A percentile compares a stretch with the other conserved stretches of the same genome.
These are phyloP conservation scores for Lagenidium sp. DNA, from an alignment of 352 stramenopile genomes.

Conservation along the genomic window DNA sequence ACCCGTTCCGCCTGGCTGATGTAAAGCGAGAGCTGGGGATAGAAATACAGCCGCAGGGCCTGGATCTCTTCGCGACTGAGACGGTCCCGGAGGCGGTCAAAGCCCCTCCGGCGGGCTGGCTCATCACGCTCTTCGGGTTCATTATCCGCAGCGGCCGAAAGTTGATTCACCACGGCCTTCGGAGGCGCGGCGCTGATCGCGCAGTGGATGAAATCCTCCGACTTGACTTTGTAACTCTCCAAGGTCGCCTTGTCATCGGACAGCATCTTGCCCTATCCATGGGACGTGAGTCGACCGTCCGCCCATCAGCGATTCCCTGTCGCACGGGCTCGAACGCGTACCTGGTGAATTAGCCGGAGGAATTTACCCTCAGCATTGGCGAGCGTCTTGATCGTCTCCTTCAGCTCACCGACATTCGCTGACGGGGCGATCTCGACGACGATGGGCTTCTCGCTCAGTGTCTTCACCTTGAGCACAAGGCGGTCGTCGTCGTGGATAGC, in stretches of 20 bases:
- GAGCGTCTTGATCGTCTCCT: conserved; percentile 70
- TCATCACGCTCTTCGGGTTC: conserved; percentile 58
- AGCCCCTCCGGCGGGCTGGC: conserved; percentile 41
- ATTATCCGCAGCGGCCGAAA: conserved; percentile 28
- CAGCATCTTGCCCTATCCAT: conserved; percentile 68
- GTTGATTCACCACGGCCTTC: conserved; percentile 72
- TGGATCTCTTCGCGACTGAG: conserved; percentile 84
- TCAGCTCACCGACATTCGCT: conserved; percentile 57
- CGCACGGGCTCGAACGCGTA: not conserved
- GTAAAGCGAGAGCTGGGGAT: conserved; percentile 76
- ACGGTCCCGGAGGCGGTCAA: conserved; percentile 70
- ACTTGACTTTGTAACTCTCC: conserved; percentile 66
- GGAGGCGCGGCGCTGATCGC: conserved; percentile 72
- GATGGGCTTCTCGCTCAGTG: conserved; percentile 79
- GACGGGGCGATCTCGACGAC: conserved; percentile 57
- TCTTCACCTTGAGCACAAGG: conserved; percentile 79
- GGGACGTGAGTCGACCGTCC: not conserved
- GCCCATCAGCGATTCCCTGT: too few species aligned
- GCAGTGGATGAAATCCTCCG: conserved; percentile 82
- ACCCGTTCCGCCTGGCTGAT: conserved; percentile 76
- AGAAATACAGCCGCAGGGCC: conserved; percentile 78
- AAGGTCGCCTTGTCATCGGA: conserved; percentile 75
- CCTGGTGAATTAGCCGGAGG: conserved; percentile 77
- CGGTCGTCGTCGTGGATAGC: conserved; percentile 40
- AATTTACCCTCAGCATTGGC: conserved; percentile 76